These are phyloP conservation scores for Oryza brachyantha DNA, from an alignment of 176 grass and related monocot genomes.

Conservation along the genomic window DNA sequence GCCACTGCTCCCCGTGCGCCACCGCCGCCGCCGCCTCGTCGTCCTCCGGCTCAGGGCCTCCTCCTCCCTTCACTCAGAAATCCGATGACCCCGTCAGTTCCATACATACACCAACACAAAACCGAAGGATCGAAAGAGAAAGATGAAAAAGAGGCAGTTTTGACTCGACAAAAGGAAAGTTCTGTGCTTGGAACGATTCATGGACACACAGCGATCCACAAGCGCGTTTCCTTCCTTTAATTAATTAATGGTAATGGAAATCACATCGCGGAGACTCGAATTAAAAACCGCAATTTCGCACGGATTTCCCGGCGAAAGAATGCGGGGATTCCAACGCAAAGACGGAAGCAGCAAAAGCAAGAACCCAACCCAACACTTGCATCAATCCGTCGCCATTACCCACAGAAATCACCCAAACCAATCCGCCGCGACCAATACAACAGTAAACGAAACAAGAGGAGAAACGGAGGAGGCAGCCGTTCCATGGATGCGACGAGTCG, in stretches of 20 bases:
- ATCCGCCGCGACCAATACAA: not conserved
- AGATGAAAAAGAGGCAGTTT: not conserved
- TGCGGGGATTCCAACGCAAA: not conserved
- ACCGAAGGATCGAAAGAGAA: not conserved
- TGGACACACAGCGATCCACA: not conserved
- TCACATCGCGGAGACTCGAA: not conserved
- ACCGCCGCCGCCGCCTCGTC: conserved; percentile 9
- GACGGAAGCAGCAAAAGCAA: not conserved
- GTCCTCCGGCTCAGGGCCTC: conserved; percentile 50
- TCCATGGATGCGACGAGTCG: not conserved
- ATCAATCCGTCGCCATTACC: conserved; percentile 23
- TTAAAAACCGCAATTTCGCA: not conserved
- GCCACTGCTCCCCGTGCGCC: conserved; percentile 48
- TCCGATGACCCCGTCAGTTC: not conserved
- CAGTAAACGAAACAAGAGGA: not conserved
- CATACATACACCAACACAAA: not conserved
- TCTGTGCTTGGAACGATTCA: not conserved
- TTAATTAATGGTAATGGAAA: too few species aligned
- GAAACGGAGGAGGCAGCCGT: not conserved
- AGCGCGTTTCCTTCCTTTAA: not conserved
- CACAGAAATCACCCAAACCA: not conserved
- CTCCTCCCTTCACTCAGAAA: conserved; percentile 28
- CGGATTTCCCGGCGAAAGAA: not conserved
- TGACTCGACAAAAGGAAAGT: not conserved
- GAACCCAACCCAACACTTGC: not conserved